Evolutionary conservation across 2,329 filamentous ascomycete genomes (phyloP).

Genomic region (Xylariomycetidae sp.): DNA sequence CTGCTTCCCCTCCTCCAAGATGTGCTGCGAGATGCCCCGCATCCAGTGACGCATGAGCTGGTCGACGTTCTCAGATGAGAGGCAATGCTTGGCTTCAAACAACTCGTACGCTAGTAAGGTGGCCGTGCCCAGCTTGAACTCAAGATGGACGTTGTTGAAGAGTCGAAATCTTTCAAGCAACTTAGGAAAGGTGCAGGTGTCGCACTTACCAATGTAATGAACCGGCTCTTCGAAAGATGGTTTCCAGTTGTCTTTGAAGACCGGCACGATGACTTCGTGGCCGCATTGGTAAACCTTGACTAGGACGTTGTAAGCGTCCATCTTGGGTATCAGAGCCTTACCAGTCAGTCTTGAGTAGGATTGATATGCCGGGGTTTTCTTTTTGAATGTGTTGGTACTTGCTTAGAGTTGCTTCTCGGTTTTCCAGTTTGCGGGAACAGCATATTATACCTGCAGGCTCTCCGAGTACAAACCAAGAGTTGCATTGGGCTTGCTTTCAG

Average conservation of each 20-base stretch:
- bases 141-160: conserved; percentile 4
- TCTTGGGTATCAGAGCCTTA: too few species aligned
- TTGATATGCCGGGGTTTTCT: too few species aligned
- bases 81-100: conserved; percentile 3
- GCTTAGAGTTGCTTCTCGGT: too few species aligned
- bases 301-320: conserved; percentile 4
- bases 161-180: conserved; percentile 1
- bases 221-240: background rate
- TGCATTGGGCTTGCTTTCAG: too few species aligned
- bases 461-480: too few species aligned
- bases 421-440: too few species aligned
- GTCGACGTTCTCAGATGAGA: conserved; percentile 4
- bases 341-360: too few species aligned
- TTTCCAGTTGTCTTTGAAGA: conserved; percentile 2
- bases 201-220: conserved; percentile 1
- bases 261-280: conserved; percentile 2
- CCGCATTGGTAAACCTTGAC: conserved; percentile 3
- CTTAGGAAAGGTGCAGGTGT: conserved; percentile 3
- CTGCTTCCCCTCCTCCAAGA: background rate
- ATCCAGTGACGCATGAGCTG: conserved; percentile 5
- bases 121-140: background rate
- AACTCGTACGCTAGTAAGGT: conserved; percentile 1
- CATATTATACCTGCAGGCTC: too few species aligned
- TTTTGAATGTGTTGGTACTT: too few species aligned
- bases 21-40: conserved; percentile 2